Evolutionary conservation across 129 eudicot species (phyloP), one percentile per base, ranked within the genome.

Genomic region (Escallonia rubra): DNA sequence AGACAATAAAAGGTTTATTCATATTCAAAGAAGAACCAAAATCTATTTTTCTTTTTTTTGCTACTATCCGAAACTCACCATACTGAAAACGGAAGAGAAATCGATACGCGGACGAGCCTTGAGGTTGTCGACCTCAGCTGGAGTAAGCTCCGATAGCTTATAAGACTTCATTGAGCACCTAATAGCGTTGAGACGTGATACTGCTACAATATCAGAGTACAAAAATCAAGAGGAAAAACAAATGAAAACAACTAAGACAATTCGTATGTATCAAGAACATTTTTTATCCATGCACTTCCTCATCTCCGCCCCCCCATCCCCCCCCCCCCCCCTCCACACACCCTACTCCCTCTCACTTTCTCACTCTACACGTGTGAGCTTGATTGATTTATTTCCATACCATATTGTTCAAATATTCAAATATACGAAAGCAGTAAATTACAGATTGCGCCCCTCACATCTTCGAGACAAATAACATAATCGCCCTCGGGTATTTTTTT

Each of bases 31-130:
- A 43, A 34, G 55, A 68, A 49, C 48, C 13, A 56, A 40, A 53
- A 4, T 15, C 47, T 69, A n/a, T n/a, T n/a, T n/a, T n/a, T n/a
- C n/a, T 41, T 11, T 13, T 9, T 50, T 13, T 39, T 45, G 66
- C 41, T 72, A 14, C 56, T 53, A 65, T 23, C 16, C 49, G 16
- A 67, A 41, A 73, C 89, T 86, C 69, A 89, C 99, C 70, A 80
- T 80, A 70, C 71, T 73, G 71, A 94, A 94, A 65, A 94, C 89
- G 70, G 99, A 94, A 74, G 92, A 52, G 77, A 89, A 94, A 71
- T 94, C 83, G 48, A 94, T 89, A 10, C 99, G 88, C 45, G 99
- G 99, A 14, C 99, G 92, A 75, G 96, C 84, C 79, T 87, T 89
- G 59, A 94, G 96, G 68, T 69, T 75, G 73, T 86, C 83, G 73